phyloP scores from a whole-genome alignment of 768 basidiomycete genomes.

The Ramaria sp. region DNA sequence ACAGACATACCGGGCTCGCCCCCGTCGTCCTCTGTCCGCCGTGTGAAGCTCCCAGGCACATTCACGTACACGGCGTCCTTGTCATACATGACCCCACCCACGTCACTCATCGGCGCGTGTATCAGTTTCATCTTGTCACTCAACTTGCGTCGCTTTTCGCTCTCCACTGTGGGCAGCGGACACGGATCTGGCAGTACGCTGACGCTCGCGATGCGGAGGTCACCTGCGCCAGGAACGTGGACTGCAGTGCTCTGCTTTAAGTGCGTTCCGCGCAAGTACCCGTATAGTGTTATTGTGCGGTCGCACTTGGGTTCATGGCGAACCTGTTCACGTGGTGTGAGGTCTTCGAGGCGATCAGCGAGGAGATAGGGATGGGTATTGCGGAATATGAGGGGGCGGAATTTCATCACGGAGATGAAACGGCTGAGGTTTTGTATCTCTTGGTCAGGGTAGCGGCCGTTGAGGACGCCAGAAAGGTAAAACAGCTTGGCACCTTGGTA shows the following conservation, averaged over 20 bases:
- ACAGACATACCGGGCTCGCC: neutral
- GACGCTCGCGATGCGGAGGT: slow-evolving; percentile 66
- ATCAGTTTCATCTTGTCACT: slow-evolving; percentile 92
- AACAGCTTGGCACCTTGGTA: slow-evolving; percentile 98
- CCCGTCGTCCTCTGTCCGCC: slow-evolving; percentile 55
- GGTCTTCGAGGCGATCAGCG: slow-evolving; percentile 89
- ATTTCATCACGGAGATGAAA: slow-evolving; percentile 97
- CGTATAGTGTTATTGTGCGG: slow-evolving; percentile 88
- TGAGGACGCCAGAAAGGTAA: slow-evolving; percentile 92
- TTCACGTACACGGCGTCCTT: slow-evolving; percentile 99
- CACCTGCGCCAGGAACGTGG: slow-evolving; percentile 93
- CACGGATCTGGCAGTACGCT: slow-evolving; percentile 85
- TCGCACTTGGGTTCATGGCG: slow-evolving; percentile 82
- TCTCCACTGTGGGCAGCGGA: slow-evolving; percentile 82
- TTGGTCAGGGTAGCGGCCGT: slow-evolving; percentile 93
- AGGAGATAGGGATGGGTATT: slow-evolving; percentile 93
- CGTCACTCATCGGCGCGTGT: slow-evolving; percentile 98
- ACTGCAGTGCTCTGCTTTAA: slow-evolving; percentile 65
- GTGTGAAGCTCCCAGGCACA: slow-evolving; percentile 88
- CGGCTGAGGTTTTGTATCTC: slow-evolving; percentile 94
- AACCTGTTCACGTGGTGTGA: slow-evolving; percentile 79
- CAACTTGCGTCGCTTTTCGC: slow-evolving; percentile 83
- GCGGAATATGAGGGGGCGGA: slow-evolving; percentile 91
- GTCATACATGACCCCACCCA: slow-evolving; percentile 93
- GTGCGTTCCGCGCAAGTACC: slow-evolving; percentile 88